Percentiles rank a stretch among this genome's conserved stretches.
phyloP scores from a whole-genome alignment of 2,329 filamentous ascomycete genomes.

The Alternaria gaisen region DNA sequence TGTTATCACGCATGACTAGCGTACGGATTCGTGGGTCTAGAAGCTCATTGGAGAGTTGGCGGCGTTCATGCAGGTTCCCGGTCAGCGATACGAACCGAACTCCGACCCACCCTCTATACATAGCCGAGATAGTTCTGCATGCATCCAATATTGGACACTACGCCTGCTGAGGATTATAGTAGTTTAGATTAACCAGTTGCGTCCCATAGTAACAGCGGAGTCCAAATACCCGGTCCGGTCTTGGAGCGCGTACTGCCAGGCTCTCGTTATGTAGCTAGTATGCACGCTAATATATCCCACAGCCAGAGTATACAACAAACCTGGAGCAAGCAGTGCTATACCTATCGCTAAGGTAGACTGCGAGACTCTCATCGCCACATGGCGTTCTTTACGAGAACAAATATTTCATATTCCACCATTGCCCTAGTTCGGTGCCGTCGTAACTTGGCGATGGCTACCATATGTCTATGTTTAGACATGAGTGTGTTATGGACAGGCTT shows the following conservation, averaged over 20 bases:
- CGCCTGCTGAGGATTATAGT: neutral
- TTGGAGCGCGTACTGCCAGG: neutral
- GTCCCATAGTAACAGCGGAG: neutral
- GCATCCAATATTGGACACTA: constrained; percentile 4
- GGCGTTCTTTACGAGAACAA: neutral
- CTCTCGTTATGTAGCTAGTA: neutral
- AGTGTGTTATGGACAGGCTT: neutral
- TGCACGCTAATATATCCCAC: constrained; percentile 3
- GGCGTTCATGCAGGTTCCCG: constrained; percentile 5
- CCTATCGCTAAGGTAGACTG: neutral
- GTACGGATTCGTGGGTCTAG: neutral
- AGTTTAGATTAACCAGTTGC: neutral
- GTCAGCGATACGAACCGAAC: neutral
- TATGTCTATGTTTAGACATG: neutral
- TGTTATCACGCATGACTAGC: neutral
- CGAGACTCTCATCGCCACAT: neutral
- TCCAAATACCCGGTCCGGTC: neutral
- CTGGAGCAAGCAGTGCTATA: neutral
- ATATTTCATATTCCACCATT: neutral
- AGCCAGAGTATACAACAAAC: neutral
- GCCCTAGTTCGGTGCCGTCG: neutral
- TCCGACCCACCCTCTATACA: constrained; percentile 2
- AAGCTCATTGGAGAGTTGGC: constrained; percentile 2
- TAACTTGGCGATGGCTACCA: neutral
- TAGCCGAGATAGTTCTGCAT: constrained; percentile 6